Evolutionary conservation across 768 basidiomycete genomes (phyloP), one percentile per base, ranked within the genome.

Genomic region (Termitomyces sp.): DNA sequence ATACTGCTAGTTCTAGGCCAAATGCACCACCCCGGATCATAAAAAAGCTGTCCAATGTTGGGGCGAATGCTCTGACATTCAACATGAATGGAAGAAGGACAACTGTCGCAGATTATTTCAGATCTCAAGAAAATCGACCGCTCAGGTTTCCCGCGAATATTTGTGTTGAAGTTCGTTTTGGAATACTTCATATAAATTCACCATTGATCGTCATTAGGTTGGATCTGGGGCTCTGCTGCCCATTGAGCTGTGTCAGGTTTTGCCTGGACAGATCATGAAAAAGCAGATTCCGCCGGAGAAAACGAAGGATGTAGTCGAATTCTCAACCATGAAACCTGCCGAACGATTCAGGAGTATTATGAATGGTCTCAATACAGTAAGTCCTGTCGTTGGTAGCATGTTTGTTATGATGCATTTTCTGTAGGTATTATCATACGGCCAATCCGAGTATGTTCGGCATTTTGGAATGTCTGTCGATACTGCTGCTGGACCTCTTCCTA

Each of bases 271-370:
- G 63, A 81, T 90, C 40, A 84, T 88, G 77, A 77, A 83, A 43
- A 88, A 86, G 61, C 84, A 88, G 50, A 74, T 92, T 0, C 87
- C 88, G 0, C 74, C 83, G 0, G 86, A 89, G 45, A 84, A 84
- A 63, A 85, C 84, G 0, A 80, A 77, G 52, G 75, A 79, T 1
- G 79, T 91, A 3, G 74, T 90, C 0, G 76, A 77, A 0, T 91
- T 92, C 59, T 79, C 90, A 0, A 88, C 86, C 0, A 84, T 82
- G 73, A 79, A 68, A 44, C 90, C 90, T 0, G 56, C 63, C 0
- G 82, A 85, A 0, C 80, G 87, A 10, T 75, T 91, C 8, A 66
- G 62, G 1, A 80, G 79, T 57, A 88, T 90, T 49, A 61, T 54
- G 1, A 67, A 76, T 16, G 88, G 86, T 2, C 68, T 87, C 3